Conservation (phyloP, 1,284 basidiomycete genomes). For the Sanghuangporus weigelae region DNA sequence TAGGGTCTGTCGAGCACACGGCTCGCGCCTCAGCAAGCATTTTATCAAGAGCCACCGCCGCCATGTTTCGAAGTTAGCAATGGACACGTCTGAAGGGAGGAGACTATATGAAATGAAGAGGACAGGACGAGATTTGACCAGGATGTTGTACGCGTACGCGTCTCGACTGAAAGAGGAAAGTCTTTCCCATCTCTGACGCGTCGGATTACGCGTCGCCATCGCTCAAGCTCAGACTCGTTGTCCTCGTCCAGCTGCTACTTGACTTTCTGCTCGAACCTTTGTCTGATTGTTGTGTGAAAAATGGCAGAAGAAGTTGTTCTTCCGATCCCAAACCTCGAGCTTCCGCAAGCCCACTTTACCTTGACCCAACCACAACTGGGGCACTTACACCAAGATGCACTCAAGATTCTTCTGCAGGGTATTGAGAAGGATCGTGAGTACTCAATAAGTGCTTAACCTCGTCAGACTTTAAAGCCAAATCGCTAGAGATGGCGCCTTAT, state of each 20-base stretch:
- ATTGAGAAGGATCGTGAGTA: constrained; percentile 81
- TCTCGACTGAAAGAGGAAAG: constrained; percentile 22
- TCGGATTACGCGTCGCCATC: constrained; percentile 11
- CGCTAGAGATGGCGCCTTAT: constrained; percentile 78
- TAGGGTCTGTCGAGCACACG: constrained; percentile 36
- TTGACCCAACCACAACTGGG: constrained; percentile 59
- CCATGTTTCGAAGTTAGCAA: constrained; percentile 20
- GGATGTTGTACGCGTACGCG: constrained; percentile 32
- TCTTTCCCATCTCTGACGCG: constrained; percentile 9
- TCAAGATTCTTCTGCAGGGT: constrained; percentile 63
- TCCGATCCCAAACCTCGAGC: constrained; percentile 79
- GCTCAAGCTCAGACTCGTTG: constrained; percentile 11
- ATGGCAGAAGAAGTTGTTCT: constrained; percentile 85
- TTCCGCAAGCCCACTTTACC: constrained; percentile 75
- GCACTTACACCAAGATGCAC: constrained; percentile 63
- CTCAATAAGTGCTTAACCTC: neutral
- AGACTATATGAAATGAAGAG: neutral
- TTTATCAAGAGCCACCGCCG: constrained; percentile 33
- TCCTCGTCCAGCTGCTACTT: neutral
- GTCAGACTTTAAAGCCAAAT: neutral
- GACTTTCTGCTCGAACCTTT: constrained; percentile 13
- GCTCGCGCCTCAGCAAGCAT: constrained; percentile 50
- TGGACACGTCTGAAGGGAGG: neutral
- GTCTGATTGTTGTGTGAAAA: neutral
- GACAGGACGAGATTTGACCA: constrained; percentile 5